phyloP scores from a whole-genome alignment of 2,329 filamentous ascomycete genomes.

The Neopestalotiopsis sp. region DNA sequence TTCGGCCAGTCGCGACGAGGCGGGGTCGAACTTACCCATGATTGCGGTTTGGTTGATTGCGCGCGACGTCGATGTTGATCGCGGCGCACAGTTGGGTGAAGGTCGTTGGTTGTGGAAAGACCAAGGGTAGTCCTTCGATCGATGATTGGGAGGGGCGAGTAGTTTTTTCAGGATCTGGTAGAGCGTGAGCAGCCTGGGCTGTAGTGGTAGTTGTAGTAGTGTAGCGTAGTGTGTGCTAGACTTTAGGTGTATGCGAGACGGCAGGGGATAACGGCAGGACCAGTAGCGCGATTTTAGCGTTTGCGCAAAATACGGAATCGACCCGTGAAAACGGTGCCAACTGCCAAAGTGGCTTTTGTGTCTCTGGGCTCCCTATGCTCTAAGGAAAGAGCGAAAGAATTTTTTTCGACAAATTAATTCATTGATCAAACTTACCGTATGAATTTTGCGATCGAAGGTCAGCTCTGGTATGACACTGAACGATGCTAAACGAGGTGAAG shows the following conservation, averaged over 20 bases:
- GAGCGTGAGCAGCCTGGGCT: not conserved
- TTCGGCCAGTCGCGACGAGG: constrained; percentile 12
- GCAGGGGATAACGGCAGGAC: not conserved
- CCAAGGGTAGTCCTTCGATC: constrained; percentile 19
- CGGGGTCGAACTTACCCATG: constrained; percentile 58
- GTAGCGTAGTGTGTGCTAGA: not conserved
- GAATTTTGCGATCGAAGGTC: too few relatives aligned
- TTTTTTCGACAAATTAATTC: too few relatives aligned
- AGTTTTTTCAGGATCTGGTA: constrained; percentile 12
- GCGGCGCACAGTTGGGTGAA: constrained; percentile 29
- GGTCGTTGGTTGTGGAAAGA: constrained; percentile 10
- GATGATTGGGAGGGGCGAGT: constrained; percentile 14
- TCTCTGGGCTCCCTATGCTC: not conserved
- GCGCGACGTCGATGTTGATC: constrained; percentile 31
- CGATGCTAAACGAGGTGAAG: too few relatives aligned
- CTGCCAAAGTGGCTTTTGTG: not conserved
- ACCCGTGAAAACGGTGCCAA: not conserved
- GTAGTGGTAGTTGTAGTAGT: not conserved
- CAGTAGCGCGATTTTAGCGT: not conserved
- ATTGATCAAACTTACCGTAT: too few relatives aligned
- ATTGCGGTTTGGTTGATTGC: constrained; percentile 54
- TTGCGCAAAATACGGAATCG: not conserved
- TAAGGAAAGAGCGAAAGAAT: too few relatives aligned
- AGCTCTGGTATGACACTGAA: too few relatives aligned
- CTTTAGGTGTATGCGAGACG: not conserved